Evolutionary conservation across 1,284 basidiomycete genomes (phyloP).

Genomic region (Porogramme epimiltina): DNA sequence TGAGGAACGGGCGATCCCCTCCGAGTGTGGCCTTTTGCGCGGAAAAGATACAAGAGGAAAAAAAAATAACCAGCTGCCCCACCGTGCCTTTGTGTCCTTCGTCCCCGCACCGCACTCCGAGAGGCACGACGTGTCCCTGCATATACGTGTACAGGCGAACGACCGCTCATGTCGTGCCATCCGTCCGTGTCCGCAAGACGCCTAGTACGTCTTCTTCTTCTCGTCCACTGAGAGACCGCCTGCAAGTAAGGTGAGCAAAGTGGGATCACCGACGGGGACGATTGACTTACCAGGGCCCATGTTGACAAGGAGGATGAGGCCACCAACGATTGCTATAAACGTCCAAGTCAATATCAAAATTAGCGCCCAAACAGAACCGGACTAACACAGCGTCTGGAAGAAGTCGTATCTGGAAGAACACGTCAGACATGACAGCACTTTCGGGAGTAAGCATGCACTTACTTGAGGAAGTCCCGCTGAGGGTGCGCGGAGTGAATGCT

Average conservation of each 20-base stretch:
- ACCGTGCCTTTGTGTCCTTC: conserved; percentile 10
- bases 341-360: background rate
- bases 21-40: conserved; percentile 15
- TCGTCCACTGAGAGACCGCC: conserved; percentile 97
- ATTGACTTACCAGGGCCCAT: conserved; percentile 82
- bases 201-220: conserved; percentile 92
- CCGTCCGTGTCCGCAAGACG: conserved; percentile 3
- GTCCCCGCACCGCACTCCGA: conserved; percentile 1
- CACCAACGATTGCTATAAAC: conserved; percentile 89
- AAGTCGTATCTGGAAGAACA: conserved; percentile 72
- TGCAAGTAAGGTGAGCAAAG: conserved; percentile 25
- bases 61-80: conserved; percentile 19
- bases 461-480: conserved; percentile 97
- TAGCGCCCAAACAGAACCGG: conserved; percentile 5
- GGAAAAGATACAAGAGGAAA: conserved; percentile 21
- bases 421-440: conserved; percentile 11
- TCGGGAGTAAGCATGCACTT: conserved; percentile 27
- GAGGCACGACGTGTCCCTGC: too few species aligned
- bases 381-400: conserved; percentile 87
- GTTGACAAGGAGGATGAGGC: conserved; percentile 95
- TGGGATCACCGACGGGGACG: background rate
- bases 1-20: conserved; percentile 11
- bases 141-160: too few species aligned
- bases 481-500: conserved; percentile 91
- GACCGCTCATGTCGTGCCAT: background rate